Base-by-base conservation (phyloP, 495 filamentous ascomycete species). In the Lophiostoma macrostomum region DNA sequence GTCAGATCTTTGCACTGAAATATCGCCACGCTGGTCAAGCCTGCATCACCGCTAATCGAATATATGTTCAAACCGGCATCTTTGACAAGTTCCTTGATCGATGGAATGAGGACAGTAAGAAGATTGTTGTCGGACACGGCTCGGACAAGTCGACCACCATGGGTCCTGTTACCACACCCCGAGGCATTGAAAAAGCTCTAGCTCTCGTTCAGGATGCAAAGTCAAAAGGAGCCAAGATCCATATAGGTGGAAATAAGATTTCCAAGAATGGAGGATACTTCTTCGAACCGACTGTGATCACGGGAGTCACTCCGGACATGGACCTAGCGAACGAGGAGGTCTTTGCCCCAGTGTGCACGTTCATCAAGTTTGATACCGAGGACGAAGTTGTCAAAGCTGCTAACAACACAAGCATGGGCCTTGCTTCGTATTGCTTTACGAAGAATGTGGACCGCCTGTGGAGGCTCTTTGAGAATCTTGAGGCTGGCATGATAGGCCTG, bases 401-500 rank as follows among this genome's bases (percentile, higher is more conserved):
- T 0, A 87, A 87, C 56, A 72, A 80, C 31, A 86, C 83, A 3
- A 83, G 80, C 53, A 64, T 71, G 56, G 67, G 68, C 12, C 59
- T 71, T 24, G 64, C 61, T 4, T 82, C 79, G 32, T 85, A 88
- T 64, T 85, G 79, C 41, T 89, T 88, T 67, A 86, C 84, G 4
- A 85, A 86, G 73, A 82, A 87, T 53, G 68, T 86, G 18, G 84
- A 88, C 62, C 78, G 85, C 1, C 73, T 81, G 56, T 88, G 84
- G 85, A 71, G 85, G 40, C 63, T 89, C 60, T 70, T 87, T 58
- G 85, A 88, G 69, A 85, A 84, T 43, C 67, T 89, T 28, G 85
- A 89, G 63, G 83, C 85, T 1, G 85, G 85, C 0, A 88, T 89
- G 84, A 82, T 89, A 52, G 85, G 82, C 5, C 62, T 86, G 71